A percentile compares a stretch with the other conserved stretches of the same genome.
phyloP scores from a whole-genome alignment of 805 yeast genomes.

The Lipomyces starkeyi region DNA sequence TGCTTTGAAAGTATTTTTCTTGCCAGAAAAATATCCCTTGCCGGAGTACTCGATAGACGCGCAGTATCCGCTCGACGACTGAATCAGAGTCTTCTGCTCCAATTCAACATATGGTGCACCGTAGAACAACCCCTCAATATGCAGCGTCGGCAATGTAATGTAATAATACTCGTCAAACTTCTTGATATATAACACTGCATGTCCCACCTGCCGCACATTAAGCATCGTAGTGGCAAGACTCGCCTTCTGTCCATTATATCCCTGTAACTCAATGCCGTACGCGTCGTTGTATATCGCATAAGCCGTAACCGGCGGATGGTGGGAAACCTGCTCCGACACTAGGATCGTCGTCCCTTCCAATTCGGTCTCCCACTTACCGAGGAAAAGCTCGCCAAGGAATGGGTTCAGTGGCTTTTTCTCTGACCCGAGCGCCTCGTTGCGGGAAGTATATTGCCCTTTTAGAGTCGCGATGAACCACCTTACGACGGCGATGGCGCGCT shows the following conservation, averaged over 20 bases:
- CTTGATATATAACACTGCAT: conserved; percentile 64
- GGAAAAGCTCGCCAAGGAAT: conserved; percentile 90
- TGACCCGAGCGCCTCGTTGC: conserved; percentile 89
- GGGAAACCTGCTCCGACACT: conserved; percentile 91
- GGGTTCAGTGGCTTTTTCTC: conserved; percentile 98
- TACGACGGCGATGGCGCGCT: conserved; percentile 80
- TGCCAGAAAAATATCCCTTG: conserved; percentile 93
- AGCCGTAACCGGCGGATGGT: conserved; percentile 98
- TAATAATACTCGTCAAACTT: conserved; percentile 72
- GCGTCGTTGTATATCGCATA: conserved; percentile 79
- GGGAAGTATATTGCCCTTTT: conserved; percentile 90
- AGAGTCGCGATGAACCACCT: conserved; percentile 91
- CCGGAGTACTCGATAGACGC: conserved; percentile 83
- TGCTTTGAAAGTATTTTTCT: conserved; percentile 91
- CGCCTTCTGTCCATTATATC: conserved; percentile 89
- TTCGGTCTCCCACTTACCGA: conserved; percentile 76
- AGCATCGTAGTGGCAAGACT: conserved; percentile 74
- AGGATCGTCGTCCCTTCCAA: conserved; percentile 76
- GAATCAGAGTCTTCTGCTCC: conserved; percentile 86
- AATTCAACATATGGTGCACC: conserved; percentile 95
- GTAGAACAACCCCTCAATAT: conserved; percentile 88
- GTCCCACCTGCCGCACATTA: conserved; percentile 90
- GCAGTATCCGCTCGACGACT: conserved; percentile 76
- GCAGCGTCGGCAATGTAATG: conserved; percentile 91
- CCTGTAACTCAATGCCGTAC: conserved; percentile 73